Evolutionary conservation across 2,329 filamentous ascomycete genomes (phyloP).

Genomic region (Calonectria pseudoreteaudii): DNA sequence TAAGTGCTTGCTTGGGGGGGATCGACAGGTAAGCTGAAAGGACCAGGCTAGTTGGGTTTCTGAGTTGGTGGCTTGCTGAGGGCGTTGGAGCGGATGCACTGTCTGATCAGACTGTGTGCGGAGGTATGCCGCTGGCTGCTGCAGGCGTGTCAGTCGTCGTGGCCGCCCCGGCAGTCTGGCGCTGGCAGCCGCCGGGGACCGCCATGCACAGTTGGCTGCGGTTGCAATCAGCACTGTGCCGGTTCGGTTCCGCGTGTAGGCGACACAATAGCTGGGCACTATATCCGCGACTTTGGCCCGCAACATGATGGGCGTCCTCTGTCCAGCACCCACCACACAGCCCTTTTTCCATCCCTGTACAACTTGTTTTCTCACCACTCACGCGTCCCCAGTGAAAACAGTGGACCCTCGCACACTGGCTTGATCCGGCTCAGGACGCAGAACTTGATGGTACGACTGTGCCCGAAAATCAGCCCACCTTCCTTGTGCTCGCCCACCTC

Average conservation of each 20-base stretch:
- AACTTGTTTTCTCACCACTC: slow-evolving; percentile 9
- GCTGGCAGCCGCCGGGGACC: background rate
- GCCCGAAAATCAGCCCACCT: slow-evolving; percentile 17
- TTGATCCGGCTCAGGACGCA: slow-evolving; percentile 36
- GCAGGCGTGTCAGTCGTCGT: background rate
- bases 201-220: background rate
- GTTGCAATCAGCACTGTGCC: background rate
- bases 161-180: background rate
- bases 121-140: background rate
- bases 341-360: background rate
- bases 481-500: slow-evolving; percentile 31
- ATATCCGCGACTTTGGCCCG: background rate
- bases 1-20: slow-evolving; percentile 7
- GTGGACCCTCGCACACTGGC: slow-evolving; percentile 23
- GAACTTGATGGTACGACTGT: slow-evolving; percentile 47
- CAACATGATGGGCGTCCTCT: background rate
- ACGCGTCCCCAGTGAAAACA: slow-evolving; percentile 7
- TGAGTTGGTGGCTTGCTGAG: slow-evolving; percentile 7
- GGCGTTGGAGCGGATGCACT: background rate
- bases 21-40: slow-evolving; percentile 7
- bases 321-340: background rate
- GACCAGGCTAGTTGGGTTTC: background rate
- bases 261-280: background rate
- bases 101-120: background rate
- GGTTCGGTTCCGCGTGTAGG: background rate